Evolutionary conservation across 2,329 filamentous ascomycete genomes (phyloP).

Genomic region (Fusarium duplospermum): DNA sequence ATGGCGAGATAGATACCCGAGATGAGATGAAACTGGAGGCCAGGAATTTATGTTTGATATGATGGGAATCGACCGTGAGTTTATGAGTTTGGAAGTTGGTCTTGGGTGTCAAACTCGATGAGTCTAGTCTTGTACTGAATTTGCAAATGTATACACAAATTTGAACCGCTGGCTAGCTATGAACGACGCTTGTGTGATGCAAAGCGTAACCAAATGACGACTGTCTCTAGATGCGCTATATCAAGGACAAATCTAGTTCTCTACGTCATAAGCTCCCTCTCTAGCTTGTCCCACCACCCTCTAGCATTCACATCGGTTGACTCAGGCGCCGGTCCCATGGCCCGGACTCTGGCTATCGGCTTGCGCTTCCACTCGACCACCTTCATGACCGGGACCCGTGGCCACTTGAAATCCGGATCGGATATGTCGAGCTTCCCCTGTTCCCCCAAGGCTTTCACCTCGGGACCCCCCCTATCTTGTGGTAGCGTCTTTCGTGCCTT

Average conservation of each 20-base stretch:
- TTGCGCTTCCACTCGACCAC: slow-evolving; percentile 42
- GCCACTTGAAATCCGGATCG: slow-evolving; percentile 42
- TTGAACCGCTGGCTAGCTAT: background rate
- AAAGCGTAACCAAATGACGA: background rate
- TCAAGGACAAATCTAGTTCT: background rate
- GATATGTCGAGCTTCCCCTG: slow-evolving; percentile 19
- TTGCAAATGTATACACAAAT: background rate
- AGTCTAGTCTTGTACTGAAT: background rate
- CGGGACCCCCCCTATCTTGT: slow-evolving; percentile 34
- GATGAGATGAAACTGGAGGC: slow-evolving; percentile 11
- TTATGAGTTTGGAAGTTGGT: background rate
- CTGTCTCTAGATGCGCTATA: slow-evolving; percentile 7
- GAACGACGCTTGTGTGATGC: background rate
- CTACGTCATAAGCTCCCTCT: slow-evolving; percentile 48
- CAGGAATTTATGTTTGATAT: background rate
- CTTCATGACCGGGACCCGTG: slow-evolving; percentile 32
- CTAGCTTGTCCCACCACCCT: slow-evolving; percentile 47
- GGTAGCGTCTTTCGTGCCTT: slow-evolving; percentile 44
- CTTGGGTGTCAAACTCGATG: background rate
- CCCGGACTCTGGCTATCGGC: slow-evolving; percentile 34
- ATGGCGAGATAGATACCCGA: slow-evolving; percentile 32
- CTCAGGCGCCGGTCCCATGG: slow-evolving; percentile 36
- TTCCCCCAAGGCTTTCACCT: slow-evolving; percentile 20
- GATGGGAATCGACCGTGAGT: background rate
- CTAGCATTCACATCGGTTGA: slow-evolving; percentile 22